Base-by-base conservation (phyloP, 306 rosid genomes). In the Abrus precatorius region DNA sequence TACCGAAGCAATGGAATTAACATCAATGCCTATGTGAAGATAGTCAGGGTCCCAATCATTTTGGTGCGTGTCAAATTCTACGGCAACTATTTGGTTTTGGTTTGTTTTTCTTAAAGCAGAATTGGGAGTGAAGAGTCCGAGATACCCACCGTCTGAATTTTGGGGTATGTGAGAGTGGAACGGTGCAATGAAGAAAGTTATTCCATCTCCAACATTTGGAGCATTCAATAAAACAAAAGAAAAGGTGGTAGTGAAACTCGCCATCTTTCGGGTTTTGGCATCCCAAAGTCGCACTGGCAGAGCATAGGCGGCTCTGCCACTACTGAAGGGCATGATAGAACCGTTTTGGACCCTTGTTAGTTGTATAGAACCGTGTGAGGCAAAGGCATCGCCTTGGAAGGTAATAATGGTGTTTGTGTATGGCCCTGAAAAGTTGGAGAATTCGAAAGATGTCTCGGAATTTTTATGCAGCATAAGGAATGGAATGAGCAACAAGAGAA, bases 171-270 rank as follows among this genome's bases (percentile, higher is more conserved):
- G 6, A 54, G 85, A 67, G 0, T 7, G 0, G 57, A 32, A 68
- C 1, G 87, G 86, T 27, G 84, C 79, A 2, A 88, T 36, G 54
- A 83, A 88, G 80, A 88, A 80, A 0, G 87, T 8, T 12, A 88
- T 13, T 1, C 89, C 84, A 3, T 77, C 82, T 3, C 75, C 74
- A 1, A 59, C 3, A 0, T 0, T 2, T 7, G 28, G 63, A 5
- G 3, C 69, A 27, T 4, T 3, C 14, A 14, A 41, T 47, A 79
- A 36, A 5, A 8, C 0, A 5, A 79, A 80, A 38, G 84, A 48
- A 47, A 80, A 80, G 7, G 54, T 60, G 0, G 78, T 60, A 40
- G 36, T 61, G 11, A 80, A 80, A 32, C 56, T 13, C 0, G 84
- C 84, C 1, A 50, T 6, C 0, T 36, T 76, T 2, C 55, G 55